phyloP scores from a whole-genome alignment of 371 early-diverging fungal genomes.

The Umbelopsis sp. region DNA sequence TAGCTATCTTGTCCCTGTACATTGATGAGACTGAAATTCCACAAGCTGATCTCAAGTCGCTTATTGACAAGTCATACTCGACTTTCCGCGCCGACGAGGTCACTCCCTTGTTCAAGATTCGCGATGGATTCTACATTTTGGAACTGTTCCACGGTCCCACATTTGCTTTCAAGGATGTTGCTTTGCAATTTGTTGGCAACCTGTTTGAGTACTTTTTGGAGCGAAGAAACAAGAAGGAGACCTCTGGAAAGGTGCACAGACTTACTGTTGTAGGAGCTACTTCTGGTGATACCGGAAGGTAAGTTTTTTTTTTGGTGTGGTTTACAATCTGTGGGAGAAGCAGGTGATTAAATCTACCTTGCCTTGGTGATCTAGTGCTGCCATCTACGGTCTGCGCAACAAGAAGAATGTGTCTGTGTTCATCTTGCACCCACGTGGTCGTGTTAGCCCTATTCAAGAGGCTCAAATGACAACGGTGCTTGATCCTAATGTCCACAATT shows the following conservation, averaged over 20 bases:
- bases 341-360: too few relatives aligned
- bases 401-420: slow-evolving; percentile 92
- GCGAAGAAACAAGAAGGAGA: slow-evolving; percentile 66
- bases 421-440: slow-evolving; percentile 90
- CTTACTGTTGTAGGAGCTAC: slow-evolving; percentile 97
- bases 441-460: slow-evolving; percentile 94
- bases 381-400: slow-evolving; percentile 95
- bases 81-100: slow-evolving; percentile 81
- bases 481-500: slow-evolving; percentile 91
- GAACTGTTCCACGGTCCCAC: slow-evolving; percentile 98
- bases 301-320: slow-evolving; percentile 19
- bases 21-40: slow-evolving; percentile 83
- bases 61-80: slow-evolving; percentile 76
- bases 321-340: too few relatives aligned
- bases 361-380: slow-evolving; percentile 70
- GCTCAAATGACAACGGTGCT: slow-evolving; percentile 97
- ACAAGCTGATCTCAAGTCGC: slow-evolving; percentile 64
- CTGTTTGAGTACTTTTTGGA: slow-evolving; percentile 95
- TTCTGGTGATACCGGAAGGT: slow-evolving; percentile 96
- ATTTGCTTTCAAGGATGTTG: slow-evolving; percentile 98
- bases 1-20: slow-evolving; percentile 80
- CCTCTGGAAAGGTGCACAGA: slow-evolving; percentile 55
- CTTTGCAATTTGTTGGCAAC: slow-evolving; percentile 95
- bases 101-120: slow-evolving; percentile 80
- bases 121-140: slow-evolving; percentile 72